Base-by-base conservation (phyloP, 768 basidiomycete species). In the Fistulinella prunicolor region DNA sequence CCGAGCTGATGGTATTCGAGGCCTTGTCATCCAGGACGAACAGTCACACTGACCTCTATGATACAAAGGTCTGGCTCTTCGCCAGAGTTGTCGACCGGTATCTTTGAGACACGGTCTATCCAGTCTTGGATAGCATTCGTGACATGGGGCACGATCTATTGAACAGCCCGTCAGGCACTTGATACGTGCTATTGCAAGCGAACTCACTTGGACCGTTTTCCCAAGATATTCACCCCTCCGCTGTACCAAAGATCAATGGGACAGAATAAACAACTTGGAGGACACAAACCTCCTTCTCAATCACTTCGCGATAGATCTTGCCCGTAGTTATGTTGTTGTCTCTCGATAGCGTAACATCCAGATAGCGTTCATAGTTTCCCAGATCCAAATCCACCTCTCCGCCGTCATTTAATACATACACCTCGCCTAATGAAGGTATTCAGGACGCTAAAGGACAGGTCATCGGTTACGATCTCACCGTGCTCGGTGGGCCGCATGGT, bases 281-380 rank as follows among this genome's bases (percentile, higher is more conserved):
- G 41, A 6, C 12, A 65, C 83, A 51, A 44, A 93, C 94, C 87
- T 99, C 95, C 64, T 85, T 89, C 66, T 97, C 94, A 54, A 99
- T 99, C 42, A 99, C 94, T 62, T 96, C 85, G 47, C 83, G 78
- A 69, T 99, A 99, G 44, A 98, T 94, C 74, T 98, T 99, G 39
- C 95, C 95, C 2, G 95, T 98, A 19, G 95, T 99, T 61, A 99
- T 92, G 67, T 99, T 99, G 71, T 99, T 96, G 63, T 97, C 93
- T 49, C 86, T 82, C 21, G 88, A 89, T 29, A 99, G 76, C 0
- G 94, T 97, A 38, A 99, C 87, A 62, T 99, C 83, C 53, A 99
- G 77, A 72, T 99, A 99, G 51, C 95, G 85, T 70, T 99, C 95
- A 64, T 99, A 99, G 71, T 99, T 99, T 49, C 95, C 95, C 44